phyloP scores from a whole-genome alignment of 2,329 filamentous ascomycete genomes.

The Fusarium siculi region DNA sequence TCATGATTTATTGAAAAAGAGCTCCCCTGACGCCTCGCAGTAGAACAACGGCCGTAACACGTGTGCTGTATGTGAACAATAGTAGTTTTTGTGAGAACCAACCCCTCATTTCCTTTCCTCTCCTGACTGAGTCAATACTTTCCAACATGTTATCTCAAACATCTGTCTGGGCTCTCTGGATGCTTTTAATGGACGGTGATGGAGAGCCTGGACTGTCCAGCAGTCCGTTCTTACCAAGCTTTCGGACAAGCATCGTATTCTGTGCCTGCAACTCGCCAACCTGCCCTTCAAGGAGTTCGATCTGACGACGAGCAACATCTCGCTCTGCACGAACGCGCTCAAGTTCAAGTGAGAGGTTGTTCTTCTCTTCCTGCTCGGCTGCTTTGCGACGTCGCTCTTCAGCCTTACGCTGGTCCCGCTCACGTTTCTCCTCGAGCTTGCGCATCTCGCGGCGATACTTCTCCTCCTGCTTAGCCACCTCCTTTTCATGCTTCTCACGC shows the following conservation, averaged over 20 bases:
- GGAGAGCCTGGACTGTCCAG: slow-evolving; percentile 55
- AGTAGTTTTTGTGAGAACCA: background rate
- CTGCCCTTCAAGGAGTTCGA: slow-evolving; percentile 64
- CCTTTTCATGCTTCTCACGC: slow-evolving; percentile 70
- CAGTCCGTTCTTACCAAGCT: slow-evolving; percentile 57
- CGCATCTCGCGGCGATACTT: slow-evolving; percentile 72
- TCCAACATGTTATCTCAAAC: background rate
- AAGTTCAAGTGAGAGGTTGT: slow-evolving; percentile 61
- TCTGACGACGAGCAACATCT: slow-evolving; percentile 63
- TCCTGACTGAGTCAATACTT: background rate
- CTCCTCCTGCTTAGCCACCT: slow-evolving; percentile 73
- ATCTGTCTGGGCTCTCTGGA: slow-evolving; percentile 19
- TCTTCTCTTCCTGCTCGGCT: slow-evolving; percentile 64
- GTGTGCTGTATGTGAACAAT: slow-evolving; percentile 13
- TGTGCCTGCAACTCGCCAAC: slow-evolving; percentile 68
- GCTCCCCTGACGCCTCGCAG: slow-evolving; percentile 37
- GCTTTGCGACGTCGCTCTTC: slow-evolving; percentile 62
- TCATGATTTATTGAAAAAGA: slow-evolving; percentile 8
- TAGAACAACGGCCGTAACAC: slow-evolving; percentile 11
- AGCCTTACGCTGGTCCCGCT: slow-evolving; percentile 70
- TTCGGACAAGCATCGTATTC: slow-evolving; percentile 68
- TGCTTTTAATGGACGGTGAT: slow-evolving; percentile 43
- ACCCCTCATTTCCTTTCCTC: background rate
- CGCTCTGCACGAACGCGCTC: slow-evolving; percentile 62
- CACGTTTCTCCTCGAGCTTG: slow-evolving; percentile 72